Evolutionary conservation across 768 basidiomycete species (phyloP).

Genomic region (Suillus subalutaceus): DNA sequence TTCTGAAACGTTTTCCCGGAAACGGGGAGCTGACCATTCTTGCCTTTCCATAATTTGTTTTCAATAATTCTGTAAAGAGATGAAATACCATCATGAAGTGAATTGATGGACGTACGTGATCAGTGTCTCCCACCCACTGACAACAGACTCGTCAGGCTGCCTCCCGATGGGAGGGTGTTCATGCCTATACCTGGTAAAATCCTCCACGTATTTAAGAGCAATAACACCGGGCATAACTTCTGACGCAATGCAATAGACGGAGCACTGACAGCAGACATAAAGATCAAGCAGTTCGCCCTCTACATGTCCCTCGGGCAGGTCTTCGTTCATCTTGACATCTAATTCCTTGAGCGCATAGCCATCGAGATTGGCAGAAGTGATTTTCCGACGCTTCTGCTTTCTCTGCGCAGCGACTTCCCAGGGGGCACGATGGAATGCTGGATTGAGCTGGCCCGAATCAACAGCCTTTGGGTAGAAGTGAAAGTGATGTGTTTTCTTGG

Average conservation of each 20-base stretch:
- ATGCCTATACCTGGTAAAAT: slow-evolving; percentile 62
- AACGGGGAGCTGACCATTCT: slow-evolving; percentile 59
- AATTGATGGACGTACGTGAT: slow-evolving; percentile 51
- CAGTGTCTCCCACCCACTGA: slow-evolving; percentile 66
- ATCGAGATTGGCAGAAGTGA: slow-evolving; percentile 43
- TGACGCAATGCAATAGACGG: slow-evolving; percentile 71
- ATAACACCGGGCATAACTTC: slow-evolving; percentile 75
- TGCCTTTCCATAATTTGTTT: slow-evolving; percentile 74
- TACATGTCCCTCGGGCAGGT: slow-evolving; percentile 33
- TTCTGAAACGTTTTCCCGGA: slow-evolving; percentile 55
- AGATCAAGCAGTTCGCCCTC: slow-evolving; percentile 70
- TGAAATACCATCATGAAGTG: neutral
- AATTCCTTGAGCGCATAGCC: slow-evolving; percentile 23
- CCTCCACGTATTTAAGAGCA: slow-evolving; percentile 61
- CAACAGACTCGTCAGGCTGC: slow-evolving; percentile 55
- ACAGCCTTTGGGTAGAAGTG: slow-evolving; percentile 74
- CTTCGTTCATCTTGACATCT: slow-evolving; percentile 37
- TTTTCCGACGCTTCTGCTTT: slow-evolving; percentile 59
- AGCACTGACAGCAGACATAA: slow-evolving; percentile 86
- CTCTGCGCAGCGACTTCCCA: slow-evolving; percentile 57
- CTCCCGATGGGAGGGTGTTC: slow-evolving; percentile 60
- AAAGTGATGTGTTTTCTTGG: slow-evolving; percentile 79
- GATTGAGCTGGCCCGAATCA: slow-evolving; percentile 67
- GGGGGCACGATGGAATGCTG: slow-evolving; percentile 58
- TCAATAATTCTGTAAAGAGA: slow-evolving; percentile 60